Evolutionary conservation across 148 eudicot species (phyloP), one percentile per base, ranked within the genome.

Genomic region (Pharnaceum exiguum): DNA sequence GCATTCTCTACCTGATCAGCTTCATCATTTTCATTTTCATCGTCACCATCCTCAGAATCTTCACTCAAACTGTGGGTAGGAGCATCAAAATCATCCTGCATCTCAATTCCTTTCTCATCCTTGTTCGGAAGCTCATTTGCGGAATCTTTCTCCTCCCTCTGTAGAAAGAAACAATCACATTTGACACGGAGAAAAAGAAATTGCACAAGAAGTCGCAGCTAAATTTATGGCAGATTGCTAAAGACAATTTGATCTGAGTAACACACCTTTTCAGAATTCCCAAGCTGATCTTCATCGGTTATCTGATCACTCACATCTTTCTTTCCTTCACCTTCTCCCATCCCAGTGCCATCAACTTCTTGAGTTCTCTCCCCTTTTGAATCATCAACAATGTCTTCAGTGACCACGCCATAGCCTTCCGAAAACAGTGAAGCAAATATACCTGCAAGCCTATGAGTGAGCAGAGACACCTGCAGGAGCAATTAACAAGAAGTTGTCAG

Each of bases 271-370:
- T 70, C 85, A 57, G 77, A 68, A 42, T 79, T 56, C 57, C 90
- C 91, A 55, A 85, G 91, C 68, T 93, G 96, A 73, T 89, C 83
- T 78, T 93, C 99, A 60, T 83, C 89, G 40, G 66, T 68, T 67
- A 93, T 85, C 72, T 93, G 82, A 46, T 93, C 84, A 62, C 99
- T 93, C 46, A 93, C 95, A 75, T 93, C 99, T 44, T 78, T 79
- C 46, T 46, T 23, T 45, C 95, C 96, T 0, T 57, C 77, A 66
- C 99, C 99, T 59, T 93, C 99, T 59, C 96, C 96, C 91, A 89
- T 83, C 62, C 99, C 99, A 19, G 95, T 86, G 53, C 95, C 96
- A 55, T 56, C 66, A 55, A 79, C 91, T 59, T 93, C 95, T 78
- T 86, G 68, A 60, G 87, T 69, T 40, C 22, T 62, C 38, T 74